Conservation (phyloP, 768 basidiomycete species). For the Boletus edulis region DNA sequence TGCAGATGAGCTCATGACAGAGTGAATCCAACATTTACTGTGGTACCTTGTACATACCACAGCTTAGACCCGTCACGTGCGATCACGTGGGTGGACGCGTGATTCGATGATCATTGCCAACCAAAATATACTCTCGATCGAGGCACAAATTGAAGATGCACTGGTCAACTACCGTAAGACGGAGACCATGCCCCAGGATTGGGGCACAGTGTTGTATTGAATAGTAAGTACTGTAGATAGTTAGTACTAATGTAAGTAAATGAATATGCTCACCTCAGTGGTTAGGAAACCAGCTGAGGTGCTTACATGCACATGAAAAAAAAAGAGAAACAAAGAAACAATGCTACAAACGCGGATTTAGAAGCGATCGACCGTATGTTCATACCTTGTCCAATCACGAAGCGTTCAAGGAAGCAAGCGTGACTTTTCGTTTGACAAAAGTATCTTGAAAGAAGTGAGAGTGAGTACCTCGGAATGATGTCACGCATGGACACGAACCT, state of each 20-base stretch:
- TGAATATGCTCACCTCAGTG: no score
- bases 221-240: no score
- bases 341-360: background rate
- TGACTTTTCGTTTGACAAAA: constrained; percentile 25
- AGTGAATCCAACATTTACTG: no score
- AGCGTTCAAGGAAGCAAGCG: constrained; percentile 22
- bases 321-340: background rate
- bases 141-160: constrained; percentile 27
- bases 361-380: background rate
- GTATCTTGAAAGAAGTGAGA: background rate
- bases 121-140: no score
- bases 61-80: constrained; percentile 2
- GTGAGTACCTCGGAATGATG: background rate
- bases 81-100: no score
- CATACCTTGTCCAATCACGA: background rate
- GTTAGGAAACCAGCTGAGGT: no score
- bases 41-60: no score
- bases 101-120: no score
- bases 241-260: no score
- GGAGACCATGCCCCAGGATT: no score
- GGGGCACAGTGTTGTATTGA: no score
- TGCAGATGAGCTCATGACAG: constrained; percentile 8
- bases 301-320: background rate
- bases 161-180: no score
- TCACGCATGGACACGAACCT: constrained; percentile 4